phyloP scores from a whole-genome alignment of 768 basidiomycete species.

The Lentinus brumalis region DNA sequence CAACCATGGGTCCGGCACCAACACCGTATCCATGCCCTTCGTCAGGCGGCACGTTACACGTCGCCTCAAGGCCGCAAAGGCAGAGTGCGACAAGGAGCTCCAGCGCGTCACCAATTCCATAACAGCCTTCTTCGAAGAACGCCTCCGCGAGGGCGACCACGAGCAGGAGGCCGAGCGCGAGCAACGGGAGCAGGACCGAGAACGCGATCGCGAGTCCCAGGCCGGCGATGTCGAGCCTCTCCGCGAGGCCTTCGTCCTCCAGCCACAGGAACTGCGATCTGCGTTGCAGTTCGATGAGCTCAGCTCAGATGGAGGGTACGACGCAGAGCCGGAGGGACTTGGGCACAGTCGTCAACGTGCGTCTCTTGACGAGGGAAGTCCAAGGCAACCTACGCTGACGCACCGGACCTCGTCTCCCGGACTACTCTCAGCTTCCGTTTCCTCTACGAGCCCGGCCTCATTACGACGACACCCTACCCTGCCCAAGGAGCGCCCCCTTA shows the following conservation, averaged over 20 bases:
- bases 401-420: slow-evolving; percentile 58
- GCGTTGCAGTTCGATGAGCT: slow-evolving; percentile 69
- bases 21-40: slow-evolving; percentile 89
- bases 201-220: slow-evolving; percentile 60
- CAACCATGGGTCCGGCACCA: slow-evolving; percentile 53
- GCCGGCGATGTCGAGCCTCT: slow-evolving; percentile 38
- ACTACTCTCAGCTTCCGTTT: slow-evolving; percentile 64
- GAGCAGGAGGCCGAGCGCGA: slow-evolving; percentile 66
- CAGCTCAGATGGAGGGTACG: slow-evolving; percentile 82
- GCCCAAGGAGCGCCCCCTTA: slow-evolving; percentile 66
- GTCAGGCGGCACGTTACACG: slow-evolving; percentile 92
- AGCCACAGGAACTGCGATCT: slow-evolving; percentile 56
- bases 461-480: slow-evolving; percentile 65
- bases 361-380: slow-evolving; percentile 51
- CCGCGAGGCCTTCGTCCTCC: slow-evolving; percentile 62
- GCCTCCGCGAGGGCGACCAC: slow-evolving; percentile 75
- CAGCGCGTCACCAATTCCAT: slow-evolving; percentile 92
- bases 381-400: slow-evolving; percentile 45
- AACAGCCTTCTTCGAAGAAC: slow-evolving; percentile 92
- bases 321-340: slow-evolving; percentile 69
- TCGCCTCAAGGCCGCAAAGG: slow-evolving; percentile 91
- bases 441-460: slow-evolving; percentile 69
- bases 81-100: slow-evolving; percentile 95
- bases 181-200: slow-evolving; percentile 46
- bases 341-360: slow-evolving; percentile 67